Percentiles rank a stretch among this genome's conserved stretches.
Conservation (phyloP, 192 early-diverging fungal genomes). For the Backusella tuberculispora region DNA sequence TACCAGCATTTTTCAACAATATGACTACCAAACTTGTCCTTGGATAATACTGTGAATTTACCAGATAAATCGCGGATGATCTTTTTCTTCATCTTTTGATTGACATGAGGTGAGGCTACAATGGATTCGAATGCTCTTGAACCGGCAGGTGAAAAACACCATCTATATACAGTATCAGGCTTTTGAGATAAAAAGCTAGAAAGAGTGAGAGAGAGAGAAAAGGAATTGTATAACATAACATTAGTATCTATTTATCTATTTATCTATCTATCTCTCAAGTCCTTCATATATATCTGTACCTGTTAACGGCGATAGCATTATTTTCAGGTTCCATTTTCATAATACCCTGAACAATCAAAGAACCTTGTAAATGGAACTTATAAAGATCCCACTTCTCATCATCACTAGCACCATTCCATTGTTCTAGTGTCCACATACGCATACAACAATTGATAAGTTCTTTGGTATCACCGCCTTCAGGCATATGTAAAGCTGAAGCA, state of each 20-base stretch:
- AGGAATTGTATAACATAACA: background rate
- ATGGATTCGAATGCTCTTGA: constrained; percentile 77
- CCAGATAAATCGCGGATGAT: constrained; percentile 60
- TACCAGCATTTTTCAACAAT: constrained; percentile 82
- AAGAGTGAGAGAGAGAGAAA: background rate
- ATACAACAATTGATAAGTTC: constrained; percentile 65
- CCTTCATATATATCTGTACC: constrained; percentile 16
- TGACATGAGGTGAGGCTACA: constrained; percentile 57
- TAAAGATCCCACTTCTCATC: constrained; percentile 50
- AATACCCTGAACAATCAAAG: constrained; percentile 68
- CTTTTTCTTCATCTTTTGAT: constrained; percentile 67
- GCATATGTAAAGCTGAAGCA: constrained; percentile 54
- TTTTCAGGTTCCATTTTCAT: constrained; percentile 63
- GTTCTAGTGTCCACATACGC: constrained; percentile 59
- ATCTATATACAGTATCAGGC: constrained; percentile 50
- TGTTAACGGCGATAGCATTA: constrained; percentile 60
- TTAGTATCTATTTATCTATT: background rate
- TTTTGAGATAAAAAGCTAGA: constrained; percentile 62
- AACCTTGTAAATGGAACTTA: constrained; percentile 67
- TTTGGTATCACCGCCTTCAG: constrained; percentile 45
- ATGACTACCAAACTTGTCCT: constrained; percentile 78
- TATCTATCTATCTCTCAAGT: background rate
- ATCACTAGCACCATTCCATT: constrained; percentile 34
- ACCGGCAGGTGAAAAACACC: constrained; percentile 69
- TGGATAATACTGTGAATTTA: constrained; percentile 62